These are phyloP conservation scores for Blyttiomyces sp. DNA, from an alignment of 371 early-diverging fungal species.

Conservation along the genomic window DNA sequence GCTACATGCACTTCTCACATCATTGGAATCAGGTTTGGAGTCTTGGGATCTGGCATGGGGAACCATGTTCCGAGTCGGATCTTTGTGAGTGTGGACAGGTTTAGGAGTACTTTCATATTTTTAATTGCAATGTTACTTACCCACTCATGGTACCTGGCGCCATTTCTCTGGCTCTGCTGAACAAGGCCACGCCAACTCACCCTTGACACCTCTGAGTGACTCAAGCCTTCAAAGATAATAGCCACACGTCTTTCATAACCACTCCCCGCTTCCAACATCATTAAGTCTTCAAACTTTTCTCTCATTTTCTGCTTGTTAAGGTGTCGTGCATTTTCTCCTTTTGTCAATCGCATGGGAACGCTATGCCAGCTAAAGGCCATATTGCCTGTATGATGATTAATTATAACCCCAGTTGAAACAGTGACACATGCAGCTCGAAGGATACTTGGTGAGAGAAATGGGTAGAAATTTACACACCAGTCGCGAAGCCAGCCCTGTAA, in stretches of 20 bases:
- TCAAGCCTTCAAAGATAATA: conserved; percentile 6
- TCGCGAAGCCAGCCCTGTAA: neutral
- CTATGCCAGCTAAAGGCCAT: conserved; percentile 13
- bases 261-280: conserved; percentile 14
- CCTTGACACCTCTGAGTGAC: conserved; percentile 10
- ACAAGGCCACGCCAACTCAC: conserved; percentile 16
- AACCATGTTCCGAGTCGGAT: conserved; percentile 16
- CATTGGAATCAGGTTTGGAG: conserved; percentile 7
- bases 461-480: conserved; percentile 22
- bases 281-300: conserved; percentile 6
- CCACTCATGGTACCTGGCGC: conserved; percentile 14
- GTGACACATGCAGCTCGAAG: conserved; percentile 8
- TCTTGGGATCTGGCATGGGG: conserved; percentile 5
- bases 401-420: conserved; percentile 13
- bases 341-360: conserved; percentile 17
- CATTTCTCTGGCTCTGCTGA: neutral
- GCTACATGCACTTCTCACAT: conserved; percentile 7
- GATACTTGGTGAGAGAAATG: conserved; percentile 16
- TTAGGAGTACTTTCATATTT: neutral
- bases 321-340: conserved; percentile 13
- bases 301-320: conserved; percentile 7
- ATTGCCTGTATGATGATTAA: conserved; percentile 3
- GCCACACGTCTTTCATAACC: conserved; percentile 6
- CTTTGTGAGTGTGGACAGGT: neutral
- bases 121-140: conserved; percentile 2